Conservation (phyloP, 2,329 filamentous ascomycete genomes). For the Aspergillus unguis region DNA sequence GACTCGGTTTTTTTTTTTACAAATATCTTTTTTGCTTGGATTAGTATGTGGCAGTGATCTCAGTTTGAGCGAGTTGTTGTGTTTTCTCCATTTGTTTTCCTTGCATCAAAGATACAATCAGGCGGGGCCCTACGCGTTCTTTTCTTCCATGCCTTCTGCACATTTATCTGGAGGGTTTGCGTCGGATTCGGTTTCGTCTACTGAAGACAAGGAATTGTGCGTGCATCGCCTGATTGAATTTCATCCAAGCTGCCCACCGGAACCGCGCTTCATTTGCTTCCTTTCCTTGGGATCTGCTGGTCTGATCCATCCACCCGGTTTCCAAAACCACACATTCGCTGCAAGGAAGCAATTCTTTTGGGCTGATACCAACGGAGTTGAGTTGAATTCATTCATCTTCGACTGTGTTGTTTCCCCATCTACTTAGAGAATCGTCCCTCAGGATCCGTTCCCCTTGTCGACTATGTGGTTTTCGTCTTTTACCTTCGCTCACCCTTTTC, state of each 20-base stretch:
- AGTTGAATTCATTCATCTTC: not conserved
- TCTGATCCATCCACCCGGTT: slow-evolving; percentile 18
- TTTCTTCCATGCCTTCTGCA: slow-evolving; percentile 11
- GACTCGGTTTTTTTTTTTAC: slow-evolving; percentile 16
- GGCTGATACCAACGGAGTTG: slow-evolving; percentile 4
- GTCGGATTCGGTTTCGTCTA: not conserved
- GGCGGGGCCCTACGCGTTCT: slow-evolving; percentile 29
- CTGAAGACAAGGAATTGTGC: not conserved
- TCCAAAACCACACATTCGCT: slow-evolving; percentile 2
- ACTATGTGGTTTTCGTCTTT: not conserved
- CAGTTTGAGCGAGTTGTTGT: slow-evolving; percentile 31
- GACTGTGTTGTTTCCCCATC: not conserved
- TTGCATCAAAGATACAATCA: slow-evolving; percentile 28
- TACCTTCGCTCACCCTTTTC: slow-evolving; percentile 3
- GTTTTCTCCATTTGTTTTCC: slow-evolving; percentile 25
- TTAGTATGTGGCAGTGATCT: slow-evolving; percentile 20
- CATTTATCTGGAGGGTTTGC: slow-evolving; percentile 7
- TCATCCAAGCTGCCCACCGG: slow-evolving; percentile 1
- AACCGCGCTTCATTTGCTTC: slow-evolving; percentile 3
- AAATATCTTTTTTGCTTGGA: slow-evolving; percentile 19
- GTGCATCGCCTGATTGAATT: not conserved
- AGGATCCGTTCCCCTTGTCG: not conserved
- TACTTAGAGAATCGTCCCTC: slow-evolving; percentile 13
- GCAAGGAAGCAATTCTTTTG: slow-evolving; percentile 6
- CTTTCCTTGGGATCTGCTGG: slow-evolving; percentile 21